These are phyloP conservation scores for Phytophthora brassicae DNA, from an alignment of 352 stramenopile genomes.

Conservation along the genomic window DNA sequence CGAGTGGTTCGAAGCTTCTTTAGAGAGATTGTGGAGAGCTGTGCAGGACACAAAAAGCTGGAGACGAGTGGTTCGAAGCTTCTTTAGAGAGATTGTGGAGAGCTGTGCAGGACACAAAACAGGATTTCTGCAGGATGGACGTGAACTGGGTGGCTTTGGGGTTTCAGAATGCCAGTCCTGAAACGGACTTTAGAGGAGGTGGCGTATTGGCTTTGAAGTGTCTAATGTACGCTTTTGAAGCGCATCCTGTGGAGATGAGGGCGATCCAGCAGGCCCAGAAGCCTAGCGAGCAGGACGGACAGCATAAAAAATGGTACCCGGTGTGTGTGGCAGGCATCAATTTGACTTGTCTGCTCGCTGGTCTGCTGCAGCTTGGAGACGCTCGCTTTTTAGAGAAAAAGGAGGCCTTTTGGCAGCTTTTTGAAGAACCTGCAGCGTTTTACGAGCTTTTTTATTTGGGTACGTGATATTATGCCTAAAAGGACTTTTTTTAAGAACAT, in stretches of 20 bases:
- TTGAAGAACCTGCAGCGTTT: constrained; percentile 84
- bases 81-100: constrained; percentile 68
- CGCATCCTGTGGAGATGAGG: constrained; percentile 71
- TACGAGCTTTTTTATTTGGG: constrained; percentile 77
- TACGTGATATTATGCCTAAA: too few species aligned
- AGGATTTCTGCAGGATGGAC: constrained; percentile 41
- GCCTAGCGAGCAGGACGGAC: constrained; percentile 19
- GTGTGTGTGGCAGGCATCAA: constrained; percentile 86
- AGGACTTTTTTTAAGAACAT: too few species aligned
- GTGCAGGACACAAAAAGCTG: constrained; percentile 29
- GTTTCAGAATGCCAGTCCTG: constrained; percentile 76
- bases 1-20: constrained; percentile 60
- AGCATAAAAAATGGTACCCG: constrained; percentile 66
- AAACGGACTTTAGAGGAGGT: constrained; percentile 85
- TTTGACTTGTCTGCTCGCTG: constrained; percentile 77
- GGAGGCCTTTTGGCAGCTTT: constrained; percentile 66
- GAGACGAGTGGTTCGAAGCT: constrained; percentile 64
- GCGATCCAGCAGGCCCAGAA: constrained; percentile 53
- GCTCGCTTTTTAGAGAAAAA: constrained; percentile 47
- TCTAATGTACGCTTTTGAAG: constrained; percentile 80
- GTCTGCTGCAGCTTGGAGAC: constrained; percentile 66
- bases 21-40: constrained; percentile 64
- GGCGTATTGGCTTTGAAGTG: constrained; percentile 82
- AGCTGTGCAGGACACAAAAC: constrained; percentile 24
- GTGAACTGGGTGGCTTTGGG: constrained; percentile 76